Conservation (phyloP, 805 yeast species). For the Candida nanaspora region DNA sequence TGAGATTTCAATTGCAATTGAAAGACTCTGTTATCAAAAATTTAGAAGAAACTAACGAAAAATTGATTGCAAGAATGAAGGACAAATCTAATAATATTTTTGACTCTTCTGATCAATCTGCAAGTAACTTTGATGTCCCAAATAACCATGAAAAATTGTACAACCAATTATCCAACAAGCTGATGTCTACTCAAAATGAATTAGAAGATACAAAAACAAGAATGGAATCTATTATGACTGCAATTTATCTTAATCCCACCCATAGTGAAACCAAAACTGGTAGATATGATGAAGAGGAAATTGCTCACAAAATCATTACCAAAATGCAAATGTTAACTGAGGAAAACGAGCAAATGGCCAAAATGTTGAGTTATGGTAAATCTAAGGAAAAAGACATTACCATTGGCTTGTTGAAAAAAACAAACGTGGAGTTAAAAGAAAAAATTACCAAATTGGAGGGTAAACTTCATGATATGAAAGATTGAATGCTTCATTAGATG, state of each 20-base stretch:
- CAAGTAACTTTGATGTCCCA: constrained; percentile 23
- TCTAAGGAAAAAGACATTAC: constrained; percentile 66
- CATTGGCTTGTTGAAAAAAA: constrained; percentile 49
- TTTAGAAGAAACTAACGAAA: constrained; percentile 36
- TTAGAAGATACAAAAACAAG: constrained; percentile 53
- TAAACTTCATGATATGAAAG: constrained; percentile 12
- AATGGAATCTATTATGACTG: constrained; percentile 56
- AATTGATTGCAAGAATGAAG: constrained; percentile 34
- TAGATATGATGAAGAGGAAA: constrained; percentile 64
- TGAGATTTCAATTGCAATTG: constrained; percentile 44
- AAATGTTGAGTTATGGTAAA: constrained; percentile 70
- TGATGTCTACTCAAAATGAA: constrained; percentile 32
- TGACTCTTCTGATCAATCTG: constrained; percentile 1
- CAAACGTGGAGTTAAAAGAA: constrained; percentile 39
- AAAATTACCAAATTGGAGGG: constrained; percentile 23
- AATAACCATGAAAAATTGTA: constrained; percentile 26
- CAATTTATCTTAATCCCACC: constrained; percentile 43
- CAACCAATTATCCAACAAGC: constrained; percentile 19
- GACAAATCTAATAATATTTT: constrained; percentile 23
- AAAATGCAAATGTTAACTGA: constrained; percentile 52
- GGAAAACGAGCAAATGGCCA: constrained; percentile 65
- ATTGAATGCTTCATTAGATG: too few relatives aligned
- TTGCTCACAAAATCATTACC: constrained; percentile 64
- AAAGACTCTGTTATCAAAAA: constrained; percentile 46
- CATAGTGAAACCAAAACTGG: constrained; percentile 44